Evolutionary conservation across 257 asterid species (phyloP), one percentile per base, ranked within the genome.

Genomic region (Datura wrightii): DNA sequence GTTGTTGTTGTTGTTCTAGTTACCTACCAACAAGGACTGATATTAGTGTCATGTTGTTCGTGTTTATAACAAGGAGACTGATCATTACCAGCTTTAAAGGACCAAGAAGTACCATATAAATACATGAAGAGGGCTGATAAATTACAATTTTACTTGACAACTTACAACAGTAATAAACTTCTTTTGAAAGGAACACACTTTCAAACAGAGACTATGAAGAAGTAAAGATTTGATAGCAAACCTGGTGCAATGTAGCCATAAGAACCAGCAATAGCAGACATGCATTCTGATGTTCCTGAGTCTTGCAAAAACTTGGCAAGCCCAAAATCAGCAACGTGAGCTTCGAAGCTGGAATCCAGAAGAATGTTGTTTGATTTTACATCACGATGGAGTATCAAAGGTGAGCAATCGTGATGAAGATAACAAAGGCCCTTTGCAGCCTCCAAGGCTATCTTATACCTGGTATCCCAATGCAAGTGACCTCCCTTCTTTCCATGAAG

Each of bases 231-330:
- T n/a, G 80, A 19, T 34, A 80, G 70, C 46, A 37, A 71, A 86
- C 89, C 89, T 80, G 89, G 89, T 34, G 89, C 89, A 36, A 86
- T 86, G 72, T 86, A 86, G 34, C 89, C 89, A 60, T 83, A 86
- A 9, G 89, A 83, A 42, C 89, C 87, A 16, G 89, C 89, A 80
- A 86, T 86, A 3, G 89, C 87, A n/a, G 89, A 86, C 89, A 86
- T 86, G 87, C 87, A 86, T 67, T 86, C 89, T 4, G 89, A 86
- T 80, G 89, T 55, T 79, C 89, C 89, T 7, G 98, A 92, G 69
- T 93, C 97, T 83, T 93, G 98, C 95, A 96, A 91, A 90, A 96
- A 94, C 91, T 96, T 86, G 70, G 87, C 89, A 15, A 83, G 85
- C 44, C 89, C 89, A 59, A 86, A 86, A 62, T 86, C 89, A 69